Evolutionary conservation across 148 eudicot species (phyloP), one percentile per base, ranked within the genome.

Genomic region (Nyssa sinensis): DNA sequence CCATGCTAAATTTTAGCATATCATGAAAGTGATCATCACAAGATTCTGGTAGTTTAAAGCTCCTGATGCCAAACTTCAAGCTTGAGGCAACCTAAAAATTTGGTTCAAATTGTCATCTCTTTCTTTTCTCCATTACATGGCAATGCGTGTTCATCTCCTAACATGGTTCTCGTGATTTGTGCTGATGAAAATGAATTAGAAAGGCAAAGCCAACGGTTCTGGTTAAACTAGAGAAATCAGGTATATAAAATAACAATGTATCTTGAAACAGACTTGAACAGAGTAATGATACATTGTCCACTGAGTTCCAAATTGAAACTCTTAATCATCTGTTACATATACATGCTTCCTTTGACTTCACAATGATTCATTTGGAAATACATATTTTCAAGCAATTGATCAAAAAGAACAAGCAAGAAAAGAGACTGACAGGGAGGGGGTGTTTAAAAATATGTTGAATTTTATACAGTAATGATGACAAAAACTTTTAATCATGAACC

Each of bases 301-400:
- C 51, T 44, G 17, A 44, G 17, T 44, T n/a, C n/a, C 17, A 34
- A 64, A 32, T 2, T 64, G 24, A 64, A 64, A 21, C 47, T 64
- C 34, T 64, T 14, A 41, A 44, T 62, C 59, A 21, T 62, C 67
- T 62, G 28, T 27, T 55, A n/a, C 55, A 62, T 73, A 11, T 62
- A 73, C 67, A 73, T 44, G 47, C 60, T 25, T 73, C 28, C 67
- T 39, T 58, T 51, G 28, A 13, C 21, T 60, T 27, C 59, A 28
- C 16, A 10, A 29, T 24, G 23, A 23, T 34, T 12, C 65, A 28
- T 14, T 39, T 5, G 62, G 30, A 34, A 59, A 33, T 21, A 29
- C 51, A 47, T 41, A 28, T 47, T 25, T 39, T 29, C 69, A 32
- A 47, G 39, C 30, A 64, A 33, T 28, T 60, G 44, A 66, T 60